Conservation (phyloP, 352 stramenopile genomes). For the Phytophthora megakarya region DNA sequence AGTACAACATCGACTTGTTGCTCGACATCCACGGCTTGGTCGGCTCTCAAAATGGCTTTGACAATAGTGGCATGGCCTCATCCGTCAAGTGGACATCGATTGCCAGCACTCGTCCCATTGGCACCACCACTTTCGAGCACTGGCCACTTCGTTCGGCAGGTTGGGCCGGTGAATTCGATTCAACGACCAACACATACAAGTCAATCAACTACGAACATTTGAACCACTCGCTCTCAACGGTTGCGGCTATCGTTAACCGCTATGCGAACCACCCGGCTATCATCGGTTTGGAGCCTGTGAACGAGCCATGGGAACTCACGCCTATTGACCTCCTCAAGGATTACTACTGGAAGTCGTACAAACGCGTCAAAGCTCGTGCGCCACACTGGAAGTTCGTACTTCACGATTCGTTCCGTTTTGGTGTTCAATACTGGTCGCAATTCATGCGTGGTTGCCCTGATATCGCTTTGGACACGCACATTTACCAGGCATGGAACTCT, state of each 20-base stretch:
- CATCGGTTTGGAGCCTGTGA: slow-evolving; percentile 93
- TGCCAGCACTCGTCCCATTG: slow-evolving; percentile 72
- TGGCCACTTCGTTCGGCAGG: slow-evolving; percentile 89
- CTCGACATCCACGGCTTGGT: slow-evolving; percentile 94
- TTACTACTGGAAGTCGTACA: slow-evolving; percentile 97
- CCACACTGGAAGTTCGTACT: slow-evolving; percentile 96
- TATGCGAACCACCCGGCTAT: slow-evolving; percentile 90
- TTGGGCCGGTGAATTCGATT: slow-evolving; percentile 93
- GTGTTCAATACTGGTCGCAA: slow-evolving; percentile 62
- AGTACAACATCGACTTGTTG: slow-evolving; percentile 89
- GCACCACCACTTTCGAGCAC: slow-evolving; percentile 92
- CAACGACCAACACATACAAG: slow-evolving; percentile 82
- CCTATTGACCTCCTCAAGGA: slow-evolving; percentile 92
- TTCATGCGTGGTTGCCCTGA: slow-evolving; percentile 90
- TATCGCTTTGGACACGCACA: slow-evolving; percentile 95
- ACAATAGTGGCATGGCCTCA: slow-evolving; percentile 92
- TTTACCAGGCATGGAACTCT: slow-evolving; percentile 92
- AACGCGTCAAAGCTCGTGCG: slow-evolving; percentile 91
- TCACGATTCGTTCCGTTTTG: slow-evolving; percentile 96
- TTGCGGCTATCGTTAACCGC: slow-evolving; percentile 86
- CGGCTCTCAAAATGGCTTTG: slow-evolving; percentile 95
- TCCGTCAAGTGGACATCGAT: slow-evolving; percentile 91
- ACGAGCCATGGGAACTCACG: slow-evolving; percentile 96
- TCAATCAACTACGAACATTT: slow-evolving; percentile 93
- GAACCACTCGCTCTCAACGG: slow-evolving; percentile 89